A percentile compares a stretch with the other conserved stretches of the same genome.
These are phyloP conservation scores for Leccinellum albellum DNA, from an alignment of 768 basidiomycete species.

Conservation along the genomic window DNA sequence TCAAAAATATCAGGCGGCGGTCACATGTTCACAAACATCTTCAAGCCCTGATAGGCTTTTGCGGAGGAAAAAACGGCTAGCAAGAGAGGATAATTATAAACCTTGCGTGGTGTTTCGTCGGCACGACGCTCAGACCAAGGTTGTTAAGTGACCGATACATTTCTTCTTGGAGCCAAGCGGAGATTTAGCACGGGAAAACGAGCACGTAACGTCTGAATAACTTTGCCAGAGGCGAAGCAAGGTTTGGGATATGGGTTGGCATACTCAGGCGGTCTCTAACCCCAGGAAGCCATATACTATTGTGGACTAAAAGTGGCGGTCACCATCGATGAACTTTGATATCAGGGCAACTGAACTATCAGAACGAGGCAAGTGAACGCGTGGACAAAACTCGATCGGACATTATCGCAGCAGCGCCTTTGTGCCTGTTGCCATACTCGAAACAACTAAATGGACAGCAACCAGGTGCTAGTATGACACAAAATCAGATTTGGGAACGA, in stretches of 20 bases:
- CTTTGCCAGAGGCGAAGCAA: slow-evolving; percentile 7
- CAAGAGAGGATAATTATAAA: slow-evolving; percentile 19
- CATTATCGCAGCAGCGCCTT: slow-evolving; percentile 26
- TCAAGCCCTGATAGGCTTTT: slow-evolving; percentile 33
- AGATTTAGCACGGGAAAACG: slow-evolving; percentile 13
- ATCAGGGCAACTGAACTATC: slow-evolving; percentile 10
- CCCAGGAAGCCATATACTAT: slow-evolving; percentile 10
- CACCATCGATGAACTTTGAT: slow-evolving; percentile 20
- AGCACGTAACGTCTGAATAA: slow-evolving; percentile 21
- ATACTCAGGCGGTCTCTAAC: slow-evolving; percentile 7
- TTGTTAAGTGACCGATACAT: background rate
- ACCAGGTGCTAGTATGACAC: slow-evolving; percentile 21
- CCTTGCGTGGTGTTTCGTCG: background rate
- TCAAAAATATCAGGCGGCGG: slow-evolving; percentile 25
- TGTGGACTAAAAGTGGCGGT: slow-evolving; percentile 19
- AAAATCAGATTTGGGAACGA: slow-evolving; percentile 22
- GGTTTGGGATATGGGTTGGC: slow-evolving; percentile 11
- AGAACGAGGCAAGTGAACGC: slow-evolving; percentile 20
- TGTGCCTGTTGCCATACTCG: slow-evolving; percentile 25
- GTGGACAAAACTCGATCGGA: slow-evolving; percentile 27
- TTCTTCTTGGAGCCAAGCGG: background rate
- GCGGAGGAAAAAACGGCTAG: slow-evolving; percentile 23
- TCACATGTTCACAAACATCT: slow-evolving; percentile 15
- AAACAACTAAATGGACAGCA: slow-evolving; percentile 29
- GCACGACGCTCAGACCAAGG: background rate